phyloP scores from a whole-genome alignment of 208 protist species.

The Plasmodiophora brassicae region DNA sequence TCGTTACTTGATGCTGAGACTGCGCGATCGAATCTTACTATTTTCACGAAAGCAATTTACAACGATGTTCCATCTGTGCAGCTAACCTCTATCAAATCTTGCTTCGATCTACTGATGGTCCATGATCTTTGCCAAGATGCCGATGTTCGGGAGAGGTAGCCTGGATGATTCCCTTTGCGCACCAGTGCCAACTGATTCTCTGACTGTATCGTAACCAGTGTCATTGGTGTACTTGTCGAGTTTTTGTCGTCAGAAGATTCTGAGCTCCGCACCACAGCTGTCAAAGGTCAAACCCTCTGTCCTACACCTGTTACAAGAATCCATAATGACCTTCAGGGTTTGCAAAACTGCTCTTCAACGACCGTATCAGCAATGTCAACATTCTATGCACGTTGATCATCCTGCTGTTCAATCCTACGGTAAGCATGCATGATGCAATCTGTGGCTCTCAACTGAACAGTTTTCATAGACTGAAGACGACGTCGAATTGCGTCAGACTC shows the following conservation, averaged over 20 bases:
- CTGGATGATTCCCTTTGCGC: not conserved
- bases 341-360: not conserved
- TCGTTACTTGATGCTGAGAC: not conserved
- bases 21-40: not conserved
- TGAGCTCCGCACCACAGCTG: not conserved
- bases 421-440: not conserved
- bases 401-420: not conserved
- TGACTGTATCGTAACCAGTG: too few relatives aligned
- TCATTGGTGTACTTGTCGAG: too few relatives aligned
- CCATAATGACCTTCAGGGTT: not conserved
- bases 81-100: not conserved
- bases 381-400: not conserved
- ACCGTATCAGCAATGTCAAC: not conserved
- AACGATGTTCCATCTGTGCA: not conserved
- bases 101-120: slow-evolving; percentile 15
- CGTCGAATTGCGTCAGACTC: not conserved
- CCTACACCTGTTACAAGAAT: not conserved
- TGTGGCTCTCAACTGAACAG: not conserved
- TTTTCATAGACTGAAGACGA: not conserved
- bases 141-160: not conserved
- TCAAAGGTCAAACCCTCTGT: not conserved
- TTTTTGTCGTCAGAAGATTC: not conserved
- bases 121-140: not conserved
- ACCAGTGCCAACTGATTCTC: not conserved
- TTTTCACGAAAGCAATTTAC: not conserved